Percentiles rank a stretch among this genome's conserved stretches.
Evolutionary conservation across 2,329 filamentous ascomycete species (phyloP).

Genomic region (Calonectria henricotiae): DNA sequence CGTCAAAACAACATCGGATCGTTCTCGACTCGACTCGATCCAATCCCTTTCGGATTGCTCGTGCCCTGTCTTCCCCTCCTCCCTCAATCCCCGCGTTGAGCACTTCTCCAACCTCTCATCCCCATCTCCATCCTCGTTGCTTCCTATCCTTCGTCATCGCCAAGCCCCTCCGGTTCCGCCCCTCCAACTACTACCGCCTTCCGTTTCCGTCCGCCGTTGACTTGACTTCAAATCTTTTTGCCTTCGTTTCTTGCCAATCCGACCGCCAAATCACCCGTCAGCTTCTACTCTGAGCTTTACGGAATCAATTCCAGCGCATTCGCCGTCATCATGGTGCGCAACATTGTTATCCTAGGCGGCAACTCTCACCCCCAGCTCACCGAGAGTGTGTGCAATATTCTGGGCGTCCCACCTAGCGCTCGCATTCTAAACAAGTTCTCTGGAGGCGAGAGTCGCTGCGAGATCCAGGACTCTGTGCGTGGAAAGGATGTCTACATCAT

Average conservation of each 20-base stretch:
- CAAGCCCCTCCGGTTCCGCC: conserved; percentile 51
- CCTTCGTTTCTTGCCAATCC: conserved; percentile 38
- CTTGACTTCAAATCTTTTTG: conserved; percentile 50
- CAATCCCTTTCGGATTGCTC: conserved; percentile 41
- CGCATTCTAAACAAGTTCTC: conserved; percentile 93
- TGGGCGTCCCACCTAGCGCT: conserved; percentile 89
- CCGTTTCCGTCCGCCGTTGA: conserved; percentile 50
- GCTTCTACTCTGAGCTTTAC: conserved; percentile 30
- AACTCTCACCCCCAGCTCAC: conserved; percentile 93
- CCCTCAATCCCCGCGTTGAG: conserved; percentile 32
- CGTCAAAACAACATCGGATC: conserved; percentile 41
- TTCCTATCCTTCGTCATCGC: conserved; percentile 37
- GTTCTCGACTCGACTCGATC: conserved; percentile 41
- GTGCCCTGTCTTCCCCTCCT: conserved; percentile 24
- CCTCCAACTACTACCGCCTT: conserved; percentile 48
- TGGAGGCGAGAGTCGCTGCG: conserved; percentile 93
- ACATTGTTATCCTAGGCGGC: conserved; percentile 93
- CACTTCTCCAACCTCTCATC: conserved; percentile 34
- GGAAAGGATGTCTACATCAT: conserved; percentile 99
- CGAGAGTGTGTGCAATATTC: conserved; percentile 88
- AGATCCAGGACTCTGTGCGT: conserved; percentile 96
- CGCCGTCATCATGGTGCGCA: conserved; percentile 82
- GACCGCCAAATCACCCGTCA: conserved; percentile 26
- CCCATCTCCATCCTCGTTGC: conserved; percentile 36
- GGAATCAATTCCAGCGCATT: conserved; percentile 38